Conservation (phyloP, 352 stramenopile genomes). For the Poterioochromonas sp. region DNA sequence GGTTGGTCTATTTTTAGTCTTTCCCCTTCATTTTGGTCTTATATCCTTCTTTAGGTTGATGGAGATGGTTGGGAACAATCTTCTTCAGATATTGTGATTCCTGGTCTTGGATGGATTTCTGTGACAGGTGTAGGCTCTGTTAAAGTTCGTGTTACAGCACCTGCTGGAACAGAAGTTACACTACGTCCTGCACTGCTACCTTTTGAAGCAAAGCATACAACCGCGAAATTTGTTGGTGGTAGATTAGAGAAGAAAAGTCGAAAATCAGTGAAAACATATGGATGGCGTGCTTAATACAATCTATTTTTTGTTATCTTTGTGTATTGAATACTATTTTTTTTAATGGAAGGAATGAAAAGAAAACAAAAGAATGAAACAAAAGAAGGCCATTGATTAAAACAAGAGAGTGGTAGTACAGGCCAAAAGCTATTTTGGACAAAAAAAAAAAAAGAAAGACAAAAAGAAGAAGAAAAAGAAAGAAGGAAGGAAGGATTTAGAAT, state of each 20-base stretch:
- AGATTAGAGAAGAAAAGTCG: constrained; percentile 40
- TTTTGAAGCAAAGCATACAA: constrained; percentile 48
- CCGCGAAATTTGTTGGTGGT: constrained; percentile 43
- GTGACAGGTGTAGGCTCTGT: constrained; percentile 43
- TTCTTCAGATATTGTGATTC: constrained; percentile 43
- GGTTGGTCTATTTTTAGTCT: not conserved
- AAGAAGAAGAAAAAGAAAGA: too few species aligned
- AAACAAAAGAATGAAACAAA: too few species aligned
- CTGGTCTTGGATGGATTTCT: constrained; percentile 46
- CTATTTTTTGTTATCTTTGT: not conserved
- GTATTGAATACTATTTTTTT: too few species aligned
- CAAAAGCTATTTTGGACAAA: too few species aligned
- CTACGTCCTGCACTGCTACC: constrained; percentile 44
- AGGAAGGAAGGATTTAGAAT: too few species aligned
- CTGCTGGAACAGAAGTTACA: constrained; percentile 39
- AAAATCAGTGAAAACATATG: constrained; percentile 34
- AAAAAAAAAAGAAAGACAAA: too few species aligned
- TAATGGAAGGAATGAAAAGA: too few species aligned
- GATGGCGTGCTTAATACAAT: not conserved
- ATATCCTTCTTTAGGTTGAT: not conserved
- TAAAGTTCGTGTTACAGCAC: constrained; percentile 42
- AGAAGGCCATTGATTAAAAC: too few species aligned
- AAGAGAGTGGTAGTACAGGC: too few species aligned
- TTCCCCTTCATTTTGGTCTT: not conserved
- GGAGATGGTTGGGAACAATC: constrained; percentile 17